These are phyloP conservation scores for Fusarium goolgardi DNA, from an alignment of 2,329 filamentous ascomycete genomes.

Conservation along the genomic window DNA sequence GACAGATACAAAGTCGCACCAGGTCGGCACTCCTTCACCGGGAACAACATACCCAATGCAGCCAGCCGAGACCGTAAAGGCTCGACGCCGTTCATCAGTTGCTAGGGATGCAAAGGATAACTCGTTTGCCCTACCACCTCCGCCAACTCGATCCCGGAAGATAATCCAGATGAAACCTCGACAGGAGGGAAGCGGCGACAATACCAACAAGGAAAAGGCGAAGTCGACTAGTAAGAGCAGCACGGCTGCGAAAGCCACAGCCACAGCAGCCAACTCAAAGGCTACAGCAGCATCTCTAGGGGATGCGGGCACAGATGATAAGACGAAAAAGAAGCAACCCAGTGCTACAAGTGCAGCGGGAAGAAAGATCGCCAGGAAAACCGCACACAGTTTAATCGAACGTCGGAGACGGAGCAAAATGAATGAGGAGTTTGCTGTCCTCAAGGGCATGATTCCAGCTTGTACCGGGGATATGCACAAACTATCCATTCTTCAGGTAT, in stretches of 20 bases:
- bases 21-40: constrained; percentile 42
- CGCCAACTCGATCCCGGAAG: constrained; percentile 90
- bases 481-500: constrained; percentile 89
- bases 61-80: constrained; percentile 63
- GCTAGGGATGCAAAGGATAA: constrained; percentile 63
- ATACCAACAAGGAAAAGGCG: constrained; percentile 41
- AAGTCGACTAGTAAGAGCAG: constrained; percentile 42
- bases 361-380: constrained; percentile 95
- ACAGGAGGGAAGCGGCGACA: constrained; percentile 53
- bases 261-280: constrained; percentile 37
- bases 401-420: constrained; percentile 91
- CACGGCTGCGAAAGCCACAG: constrained; percentile 28
- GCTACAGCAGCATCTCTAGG: constrained; percentile 36
- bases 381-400: constrained; percentile 95
- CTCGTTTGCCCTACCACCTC: constrained; percentile 85
- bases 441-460: constrained; percentile 96
- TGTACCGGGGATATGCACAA: constrained; percentile 99
- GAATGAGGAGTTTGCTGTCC: constrained; percentile 95
- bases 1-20: constrained; percentile 50
- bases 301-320: constrained; percentile 39
- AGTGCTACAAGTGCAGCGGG: constrained; percentile 83
- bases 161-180: constrained; percentile 97
- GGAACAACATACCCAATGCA: constrained; percentile 58
- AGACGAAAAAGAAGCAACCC: constrained; percentile 79
- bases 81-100: constrained; percentile 63